Percentiles rank a stretch among this genome's conserved stretches.
These are phyloP conservation scores for Fusarium buxicola DNA, from an alignment of 2,329 filamentous ascomycete genomes.

Conservation along the genomic window DNA sequence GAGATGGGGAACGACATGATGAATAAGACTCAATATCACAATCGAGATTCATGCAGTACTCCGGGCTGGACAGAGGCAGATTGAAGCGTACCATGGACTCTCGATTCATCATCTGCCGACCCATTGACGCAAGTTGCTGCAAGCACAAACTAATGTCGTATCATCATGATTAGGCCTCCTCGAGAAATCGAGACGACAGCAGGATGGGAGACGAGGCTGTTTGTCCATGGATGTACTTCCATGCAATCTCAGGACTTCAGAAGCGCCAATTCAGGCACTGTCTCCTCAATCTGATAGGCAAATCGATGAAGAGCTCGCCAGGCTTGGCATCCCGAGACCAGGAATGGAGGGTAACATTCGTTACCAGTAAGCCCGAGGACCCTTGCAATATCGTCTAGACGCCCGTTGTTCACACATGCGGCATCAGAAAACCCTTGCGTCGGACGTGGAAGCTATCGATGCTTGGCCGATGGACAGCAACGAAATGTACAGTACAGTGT, in stretches of 20 bases:
- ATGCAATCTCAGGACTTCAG: background rate
- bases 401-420: background rate
- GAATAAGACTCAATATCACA: background rate
- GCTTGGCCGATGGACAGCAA: background rate
- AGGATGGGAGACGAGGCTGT: background rate
- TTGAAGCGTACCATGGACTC: background rate
- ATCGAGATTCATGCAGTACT: background rate
- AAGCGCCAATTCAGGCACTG: background rate
- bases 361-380: conserved; percentile 7
- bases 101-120: background rate
- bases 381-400: conserved; percentile 12
- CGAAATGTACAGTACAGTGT: background rate
- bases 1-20: background rate
- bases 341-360: conserved; percentile 6
- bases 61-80: background rate
- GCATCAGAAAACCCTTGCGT: background rate
- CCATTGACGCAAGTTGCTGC: background rate
- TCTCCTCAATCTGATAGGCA: background rate
- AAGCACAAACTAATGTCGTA: background rate
- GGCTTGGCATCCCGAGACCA: conserved; percentile 25
- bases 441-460: background rate
- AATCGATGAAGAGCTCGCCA: conserved; percentile 5
- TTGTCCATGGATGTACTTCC: background rate
- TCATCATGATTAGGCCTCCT: background rate
- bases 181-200: background rate